Evolutionary conservation across 305 asterid species (phyloP), one percentile per base, ranked within the genome.

Genomic region (Plantago rigida): DNA sequence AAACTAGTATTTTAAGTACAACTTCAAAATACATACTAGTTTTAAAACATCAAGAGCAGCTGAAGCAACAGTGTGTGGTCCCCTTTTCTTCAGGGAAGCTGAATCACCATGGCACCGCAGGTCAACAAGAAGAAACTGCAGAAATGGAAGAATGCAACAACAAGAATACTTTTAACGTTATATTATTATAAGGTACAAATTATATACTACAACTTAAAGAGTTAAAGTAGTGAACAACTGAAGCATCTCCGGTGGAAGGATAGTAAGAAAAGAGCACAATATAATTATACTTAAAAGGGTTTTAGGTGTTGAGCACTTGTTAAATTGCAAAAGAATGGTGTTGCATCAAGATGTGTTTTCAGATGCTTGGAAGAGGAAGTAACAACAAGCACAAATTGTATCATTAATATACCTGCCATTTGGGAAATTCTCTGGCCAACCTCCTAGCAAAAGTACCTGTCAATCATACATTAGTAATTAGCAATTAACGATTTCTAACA

Each of bases 71-170:
- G 90, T 78, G 73, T 91, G 89, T 36, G 95, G 85, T 13, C 93
- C 95, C 75, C 77, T 80, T 82, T 86, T 86, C 74, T 69, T 84
- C 64, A 83, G 69, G 53, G 93, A 77, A 71, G 96, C 81, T 46
- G 98, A 91, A 75, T 87, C 98, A 66, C 98, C 98, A 73, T 91
- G 98, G 65, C 98, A 91, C 29, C 98, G 92, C 80, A 91, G 79
- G 89, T 91, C 96, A 60, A 91, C 90, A 66, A 91, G 85, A 82
- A 91, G 88, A 86, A 91, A 91, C 98, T 91, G 89, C 55, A 75
- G 68, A 71, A 72, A 74, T 24, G 59, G 67, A 66, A 64, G 56
- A 51, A 69, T 22, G 62, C 71, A 67, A 46, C 47, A 51, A 56
- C 34, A 73, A 69, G 77, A 64, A 77, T 81, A 52, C 64, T 64